These are phyloP conservation scores for Suillus hirtellus DNA, from an alignment of 768 basidiomycete species.

Conservation along the genomic window DNA sequence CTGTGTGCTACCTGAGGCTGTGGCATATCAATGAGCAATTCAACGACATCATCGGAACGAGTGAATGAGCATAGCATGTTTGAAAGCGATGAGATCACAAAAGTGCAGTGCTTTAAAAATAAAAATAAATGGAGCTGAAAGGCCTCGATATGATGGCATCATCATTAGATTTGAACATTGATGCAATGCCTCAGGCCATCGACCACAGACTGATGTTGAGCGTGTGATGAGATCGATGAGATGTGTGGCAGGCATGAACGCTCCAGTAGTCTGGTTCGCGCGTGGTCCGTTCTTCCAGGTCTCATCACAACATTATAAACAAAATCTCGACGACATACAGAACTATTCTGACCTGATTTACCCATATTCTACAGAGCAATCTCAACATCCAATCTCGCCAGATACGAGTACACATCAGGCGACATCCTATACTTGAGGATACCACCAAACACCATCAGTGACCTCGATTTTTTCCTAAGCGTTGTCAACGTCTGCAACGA, in stretches of 20 bases:
- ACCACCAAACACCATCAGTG: constrained; percentile 86
- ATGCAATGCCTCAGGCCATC: not conserved
- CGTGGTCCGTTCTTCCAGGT: not conserved
- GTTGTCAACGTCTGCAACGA: constrained; percentile 56
- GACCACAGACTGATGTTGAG: not conserved
- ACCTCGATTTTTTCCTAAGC: constrained; percentile 78
- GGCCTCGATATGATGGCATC: not conserved
- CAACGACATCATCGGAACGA: not conserved
- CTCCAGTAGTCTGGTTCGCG: not conserved
- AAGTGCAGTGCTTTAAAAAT: not conserved
- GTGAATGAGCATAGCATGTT: not conserved
- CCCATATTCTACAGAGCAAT: constrained; percentile 56
- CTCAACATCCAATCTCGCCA: constrained; percentile 84
- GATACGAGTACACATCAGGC: constrained; percentile 85
- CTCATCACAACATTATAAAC: not conserved
- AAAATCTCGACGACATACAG: not conserved
- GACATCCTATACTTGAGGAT: constrained; percentile 89
- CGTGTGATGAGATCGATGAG: no score
- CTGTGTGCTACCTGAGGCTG: not conserved
- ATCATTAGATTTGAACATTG: not conserved
- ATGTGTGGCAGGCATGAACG: not conserved
- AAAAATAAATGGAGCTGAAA: not conserved
- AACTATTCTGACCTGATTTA: not conserved
- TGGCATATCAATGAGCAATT: not conserved
- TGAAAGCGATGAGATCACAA: not conserved